Evolutionary conservation across 2,329 filamentous ascomycete genomes (phyloP), one percentile per base, ranked within the genome.

Genomic region (Calonectria montana): DNA sequence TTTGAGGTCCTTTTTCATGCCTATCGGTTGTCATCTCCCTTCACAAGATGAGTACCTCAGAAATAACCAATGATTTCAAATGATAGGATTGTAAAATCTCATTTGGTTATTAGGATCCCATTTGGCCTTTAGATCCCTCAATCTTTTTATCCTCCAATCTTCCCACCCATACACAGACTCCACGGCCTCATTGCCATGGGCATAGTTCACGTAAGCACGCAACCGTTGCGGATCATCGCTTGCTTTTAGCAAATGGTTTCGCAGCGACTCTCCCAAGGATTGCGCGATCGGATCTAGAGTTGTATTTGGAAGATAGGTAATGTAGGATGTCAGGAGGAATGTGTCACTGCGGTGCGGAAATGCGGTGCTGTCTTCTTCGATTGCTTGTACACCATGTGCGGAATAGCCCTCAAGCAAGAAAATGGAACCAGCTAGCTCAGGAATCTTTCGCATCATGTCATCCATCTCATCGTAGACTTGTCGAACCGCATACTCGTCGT

Each of bases 351-450:
- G 75, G 8, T 76, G 74, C 0, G 74, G 70, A 16, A 69, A 76
- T 2, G 75, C 72, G 1, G 75, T 75, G 1, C 18, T n/a, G 0
- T 70, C 39, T 2, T 72, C 59, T 0, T 75, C 63, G 1, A 70
- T 3, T 1, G 63, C 43, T 7, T 67, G 74, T 1, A 76, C 74
- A 1, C 70, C 72, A 0, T 76, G 70, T 0, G 72, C 73, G 1
- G 75, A 83, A 79, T 90, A 91, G 8, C 86, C 87, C 75, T 91
- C 89, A 53, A 90, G 87, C 81, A 90, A 84, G 80, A 90, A 87
- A 41, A 90, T 81, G 4, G 76, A 77, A 1, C 71, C 71, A 2
- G 69, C 61, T 9, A 78, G 72, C 13, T 76, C 67, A 1, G 75
- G 74, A 2, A 70, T n/a, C 0, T 69, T 67, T 1, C 55, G 62